Base-by-base conservation (phyloP, 306 rosid genomes). In the Arachis stenosperma region DNA sequence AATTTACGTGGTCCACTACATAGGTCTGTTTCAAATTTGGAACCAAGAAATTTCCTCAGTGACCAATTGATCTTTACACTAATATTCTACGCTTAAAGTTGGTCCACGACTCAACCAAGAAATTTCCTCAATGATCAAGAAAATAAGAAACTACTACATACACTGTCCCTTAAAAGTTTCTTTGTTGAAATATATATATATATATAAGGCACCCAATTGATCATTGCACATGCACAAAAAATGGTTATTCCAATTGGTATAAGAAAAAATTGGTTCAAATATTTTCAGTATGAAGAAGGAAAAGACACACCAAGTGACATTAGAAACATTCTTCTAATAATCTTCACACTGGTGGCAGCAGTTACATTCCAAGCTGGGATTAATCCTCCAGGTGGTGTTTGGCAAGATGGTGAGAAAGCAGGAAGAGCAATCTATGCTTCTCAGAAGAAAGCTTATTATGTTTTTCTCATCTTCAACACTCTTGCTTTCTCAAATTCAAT, bases 381-480 rank as follows among this genome's bases (percentile, higher is more conserved):
- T 7, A 81, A 70, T 6, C 86, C 81, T 37, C 86, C 81, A 2
- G 86, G 86, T n/a, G 86, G 88, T 1, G 79, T 85, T 41, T 82
- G 89, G 89, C 82, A 85, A 56, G 79, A 33, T 3, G 61, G 63
- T 2, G 67, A 65, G 14, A n/a, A 5, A 1, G 69, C 80, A 0
- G 84, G 84, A 6, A 64, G 61, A 4, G 76, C 79, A 7, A 82
- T 79, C 9, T 65, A 69, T 6, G 74, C 69, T 3, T 46, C 59
- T 13, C 75, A 65, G 1, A 54, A 41, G 36, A 0, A 0, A 0
- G 22, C 81, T 1, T 85, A 67, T 36, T 65, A 52, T 48, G 78
- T 76, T 6, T 85, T 85, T 58, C 70, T 73, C 56, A 1, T 76
- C 4, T 76, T 44, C 5, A 81, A 81, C 58, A 85, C 86, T 17